Evolutionary conservation across 768 basidiomycete species (phyloP), one percentile per base, ranked within the genome.

Genomic region (Suillus weaverae): DNA sequence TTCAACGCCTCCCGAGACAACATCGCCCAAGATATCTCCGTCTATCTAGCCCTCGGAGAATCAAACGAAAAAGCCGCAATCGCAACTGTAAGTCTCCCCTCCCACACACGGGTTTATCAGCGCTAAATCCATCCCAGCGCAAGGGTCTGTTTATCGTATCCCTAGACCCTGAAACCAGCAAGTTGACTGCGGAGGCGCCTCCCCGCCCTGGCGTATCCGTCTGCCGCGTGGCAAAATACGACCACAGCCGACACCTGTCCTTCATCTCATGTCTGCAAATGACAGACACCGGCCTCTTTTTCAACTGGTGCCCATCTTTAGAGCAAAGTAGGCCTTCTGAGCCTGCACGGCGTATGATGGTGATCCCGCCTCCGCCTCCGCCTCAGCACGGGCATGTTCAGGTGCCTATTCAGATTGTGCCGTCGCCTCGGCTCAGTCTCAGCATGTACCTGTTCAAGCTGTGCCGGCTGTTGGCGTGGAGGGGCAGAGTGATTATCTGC

Each of bases 181-280:
- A 61, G 32, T 43, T 72, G 32, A 63, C 67, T 36, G 60, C 79
- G 66, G 72, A 70, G 26, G 75, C 76, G 3, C 67, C 73, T 75
- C 30, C 80, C 70, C 68, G 70, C 77, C 69, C 70, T 74, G 63
- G 70, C 68, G 46, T 80, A 33, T 69, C 69, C 20, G 67, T 76
- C 62, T 68, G 64, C 39, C 64, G 69, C 26, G 20, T 72, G 44
- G 57, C 33, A 60, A 20, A 66, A 64, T 62, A 71, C 55, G 70
- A 76, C 20, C 39, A 65, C 43, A 64, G 46, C 0, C 64, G 51
- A 38, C 44, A 66, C 22, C 68, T 73, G 20, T 62, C 69, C 26
- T 66, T 48, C 41, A 70, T 86, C n/a, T 79, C 80, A 32, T 88
- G 85, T 68, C 77, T 87, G 26, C 85, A 87, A 70, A 79, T 86